Evolutionary conservation across 305 asterid species (phyloP).

Genomic region (Petunia hybrid): DNA sequence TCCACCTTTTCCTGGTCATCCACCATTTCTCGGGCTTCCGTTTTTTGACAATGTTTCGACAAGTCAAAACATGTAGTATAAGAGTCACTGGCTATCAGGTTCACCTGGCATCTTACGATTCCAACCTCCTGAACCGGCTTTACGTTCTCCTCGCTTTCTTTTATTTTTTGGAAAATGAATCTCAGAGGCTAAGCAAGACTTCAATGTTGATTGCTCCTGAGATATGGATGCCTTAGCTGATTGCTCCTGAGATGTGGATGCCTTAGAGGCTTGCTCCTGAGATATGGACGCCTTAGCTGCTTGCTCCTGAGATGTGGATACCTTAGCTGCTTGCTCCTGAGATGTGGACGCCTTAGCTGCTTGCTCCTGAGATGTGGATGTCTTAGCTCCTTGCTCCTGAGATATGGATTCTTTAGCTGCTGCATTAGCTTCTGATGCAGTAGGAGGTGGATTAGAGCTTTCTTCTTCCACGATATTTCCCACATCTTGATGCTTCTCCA

Average conservation of each 20-base stretch:
- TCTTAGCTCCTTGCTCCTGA: slow-evolving; percentile 32
- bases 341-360: slow-evolving; percentile 40
- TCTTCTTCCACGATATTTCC: slow-evolving; percentile 63
- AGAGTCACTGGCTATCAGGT: slow-evolving; percentile 52
- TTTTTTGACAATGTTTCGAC: not conserved
- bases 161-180: slow-evolving; percentile 74
- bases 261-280: slow-evolving; percentile 16
- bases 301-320: slow-evolving; percentile 32
- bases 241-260: slow-evolving; percentile 32
- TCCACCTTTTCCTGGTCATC: not conserved
- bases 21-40: slow-evolving; percentile 5
- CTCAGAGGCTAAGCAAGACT: slow-evolving; percentile 55
- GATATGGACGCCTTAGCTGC: slow-evolving; percentile 40
- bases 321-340: slow-evolving; percentile 33
- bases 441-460: slow-evolving; percentile 45
- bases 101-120: slow-evolving; percentile 66
- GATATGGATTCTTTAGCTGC: slow-evolving; percentile 40
- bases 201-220: slow-evolving; percentile 48
- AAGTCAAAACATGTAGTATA: slow-evolving; percentile 7
- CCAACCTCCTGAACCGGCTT: slow-evolving; percentile 77
- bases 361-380: slow-evolving; percentile 32
- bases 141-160: slow-evolving; percentile 91
- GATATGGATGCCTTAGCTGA: not conserved
- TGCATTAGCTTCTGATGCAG: slow-evolving; percentile 39
- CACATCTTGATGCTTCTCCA: slow-evolving; percentile 53